phyloP scores from a whole-genome alignment of 306 rosid species.

The Vigna hirtella region DNA sequence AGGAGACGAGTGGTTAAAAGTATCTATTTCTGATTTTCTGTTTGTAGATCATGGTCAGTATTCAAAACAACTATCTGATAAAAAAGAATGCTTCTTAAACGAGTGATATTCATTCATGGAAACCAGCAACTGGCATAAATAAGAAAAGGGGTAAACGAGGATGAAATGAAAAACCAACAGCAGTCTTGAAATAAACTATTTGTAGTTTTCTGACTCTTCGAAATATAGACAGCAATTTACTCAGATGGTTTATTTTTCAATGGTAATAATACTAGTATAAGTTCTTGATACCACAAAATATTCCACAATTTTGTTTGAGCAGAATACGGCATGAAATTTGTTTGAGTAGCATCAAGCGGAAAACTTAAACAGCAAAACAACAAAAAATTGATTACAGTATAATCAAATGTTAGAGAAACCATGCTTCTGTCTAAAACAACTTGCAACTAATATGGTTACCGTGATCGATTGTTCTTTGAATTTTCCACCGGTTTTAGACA shows the following conservation, averaged over 20 bases:
- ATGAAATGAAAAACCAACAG: no score
- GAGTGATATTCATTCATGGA: no score
- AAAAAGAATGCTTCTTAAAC: no score
- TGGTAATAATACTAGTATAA: neutral
- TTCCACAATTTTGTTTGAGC: neutral
- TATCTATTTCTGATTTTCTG: no score
- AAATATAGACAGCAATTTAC: neutral
- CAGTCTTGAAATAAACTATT: neutral
- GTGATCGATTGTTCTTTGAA: neutral
- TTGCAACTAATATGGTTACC: neutral
- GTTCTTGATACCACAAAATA: neutral
- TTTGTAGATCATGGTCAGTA: no score
- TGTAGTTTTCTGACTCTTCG: slow-evolving; percentile 5
- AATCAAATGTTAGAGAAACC: neutral
- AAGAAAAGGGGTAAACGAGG: no score
- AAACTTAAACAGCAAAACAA: neutral
- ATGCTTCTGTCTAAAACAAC: neutral
- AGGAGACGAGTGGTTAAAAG: no score
- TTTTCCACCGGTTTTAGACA: neutral
- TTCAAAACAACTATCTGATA: no score
- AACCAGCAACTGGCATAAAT: no score
- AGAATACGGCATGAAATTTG: neutral
- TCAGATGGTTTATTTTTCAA: neutral
- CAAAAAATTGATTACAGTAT: neutral
- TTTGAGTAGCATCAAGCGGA: neutral